Percentiles rank a stretch among this genome's conserved stretches.
Evolutionary conservation across 2,329 filamentous ascomycete genomes (phyloP).

Genomic region (Fusarium sp.): DNA sequence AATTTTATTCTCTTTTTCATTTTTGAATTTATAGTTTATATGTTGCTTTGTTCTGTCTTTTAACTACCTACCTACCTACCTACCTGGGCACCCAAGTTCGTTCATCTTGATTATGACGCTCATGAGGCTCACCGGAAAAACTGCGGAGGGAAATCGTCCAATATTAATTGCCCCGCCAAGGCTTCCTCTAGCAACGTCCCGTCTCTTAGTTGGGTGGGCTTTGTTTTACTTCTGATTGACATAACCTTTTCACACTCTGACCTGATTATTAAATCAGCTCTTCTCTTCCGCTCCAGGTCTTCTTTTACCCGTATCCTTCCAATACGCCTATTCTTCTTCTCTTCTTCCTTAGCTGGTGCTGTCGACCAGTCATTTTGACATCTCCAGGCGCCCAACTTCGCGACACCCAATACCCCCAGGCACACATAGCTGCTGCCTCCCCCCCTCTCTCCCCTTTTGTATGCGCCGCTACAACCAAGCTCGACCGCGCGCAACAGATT

Average conservation of each 20-base stretch:
- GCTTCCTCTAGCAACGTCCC: constrained; percentile 35
- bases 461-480: constrained; percentile 38
- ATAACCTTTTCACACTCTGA: constrained; percentile 39
- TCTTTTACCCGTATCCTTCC: constrained; percentile 17
- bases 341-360: constrained; percentile 12
- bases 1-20: too few species aligned
- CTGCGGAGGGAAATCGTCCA: constrained; percentile 25
- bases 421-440: constrained; percentile 17
- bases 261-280: constrained; percentile 30
- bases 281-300: constrained; percentile 20
- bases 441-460: too few species aligned
- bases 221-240: constrained; percentile 41
- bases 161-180: constrained; percentile 48
- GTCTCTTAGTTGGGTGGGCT: constrained; percentile 17
- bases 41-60: not conserved
- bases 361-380: constrained; percentile 12
- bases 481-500: constrained; percentile 37
- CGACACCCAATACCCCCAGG: constrained; percentile 12
- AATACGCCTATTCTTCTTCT: constrained; percentile 18
- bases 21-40: too few species aligned
- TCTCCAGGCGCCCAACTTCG: constrained; percentile 8
- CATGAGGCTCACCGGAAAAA: constrained; percentile 46
- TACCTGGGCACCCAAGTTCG: too few species aligned
- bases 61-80: too few species aligned
- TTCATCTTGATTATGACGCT: not conserved